A percentile compares a stretch with the other conserved stretches of the same genome.
These are phyloP conservation scores for Blastobotrys proliferans DNA, from an alignment of 1,139 yeast species.

Conservation along the genomic window DNA sequence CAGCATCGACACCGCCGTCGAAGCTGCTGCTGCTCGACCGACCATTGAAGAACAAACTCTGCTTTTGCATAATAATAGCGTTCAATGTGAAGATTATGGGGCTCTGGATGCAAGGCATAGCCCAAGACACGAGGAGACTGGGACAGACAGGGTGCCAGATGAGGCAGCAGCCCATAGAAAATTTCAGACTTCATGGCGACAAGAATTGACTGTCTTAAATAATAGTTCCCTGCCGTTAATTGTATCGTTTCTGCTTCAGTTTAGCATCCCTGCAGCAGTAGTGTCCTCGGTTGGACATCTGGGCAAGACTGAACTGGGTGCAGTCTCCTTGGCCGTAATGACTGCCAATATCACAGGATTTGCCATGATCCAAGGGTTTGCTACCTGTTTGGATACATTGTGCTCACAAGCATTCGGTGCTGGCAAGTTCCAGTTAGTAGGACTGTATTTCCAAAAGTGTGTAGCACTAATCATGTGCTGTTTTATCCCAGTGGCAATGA, in stretches of 20 bases:
- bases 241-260: conserved; percentile 73
- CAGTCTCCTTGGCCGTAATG: conserved; percentile 82
- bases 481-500: conserved; percentile 44
- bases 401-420: conserved; percentile 62
- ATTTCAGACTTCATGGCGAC: conserved; percentile 43
- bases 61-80: no score
- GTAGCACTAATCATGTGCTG: conserved; percentile 46
- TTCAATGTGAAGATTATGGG: no score
- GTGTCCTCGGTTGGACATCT: conserved; percentile 73
- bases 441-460: conserved; percentile 54
- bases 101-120: conserved; percentile 18
- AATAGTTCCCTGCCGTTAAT: conserved; percentile 42
- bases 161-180: conserved; percentile 38
- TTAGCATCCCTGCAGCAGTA: conserved; percentile 78
- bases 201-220: conserved; percentile 37
- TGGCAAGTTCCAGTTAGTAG: conserved; percentile 47
- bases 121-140: conserved; percentile 27
- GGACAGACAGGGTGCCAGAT: conserved; percentile 32
- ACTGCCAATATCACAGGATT: conserved; percentile 72
- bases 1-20: no score
- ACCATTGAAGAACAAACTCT: no score
- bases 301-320: conserved; percentile 68
- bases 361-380: conserved; percentile 80
- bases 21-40: no score
- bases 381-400: conserved; percentile 78